Base-by-base conservation (phyloP, 208 protist genomes). In the Acanthamoeba lenticulata region DNA sequence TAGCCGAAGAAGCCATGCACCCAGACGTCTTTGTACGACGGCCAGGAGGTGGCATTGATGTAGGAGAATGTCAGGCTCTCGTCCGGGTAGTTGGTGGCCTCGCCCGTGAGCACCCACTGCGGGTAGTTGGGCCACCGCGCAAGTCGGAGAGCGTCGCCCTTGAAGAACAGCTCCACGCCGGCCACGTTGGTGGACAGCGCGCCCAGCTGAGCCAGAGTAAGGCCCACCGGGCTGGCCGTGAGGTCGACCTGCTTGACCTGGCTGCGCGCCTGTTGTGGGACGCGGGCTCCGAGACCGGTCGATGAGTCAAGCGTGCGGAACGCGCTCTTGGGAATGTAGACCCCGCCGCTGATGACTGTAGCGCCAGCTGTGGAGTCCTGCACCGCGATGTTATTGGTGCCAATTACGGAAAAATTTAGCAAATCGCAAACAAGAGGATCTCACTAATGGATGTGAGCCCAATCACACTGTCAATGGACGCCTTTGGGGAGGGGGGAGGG, bases 161-260 rank as follows among this genome's bases (percentile, higher is more conserved):
- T 88, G 77, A 88, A 88, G 77, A 88, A 88, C 4, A 88, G 77
- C 77, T 88, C 77, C 77, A 52, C 52, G 47, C 44, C 77, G 44
- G 47, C 40, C 24, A 24, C 5, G 77, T 9, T 88, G 2, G 77
- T 21, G 11, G 77, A 32, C 24, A 47, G 4, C 47, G 36, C 21
- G 42, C 77, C 77, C 27, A 88, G 7, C 2, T 60, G 77, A 36
- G 44, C 44, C 0, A 3, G 5, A 17, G 77, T 57, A 13, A n/a
- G 34, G 40, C 44, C 44, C 47, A 32, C 15, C 65, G 15, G 34
- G 77, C 69, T 9, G 17, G 24, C 32, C 24, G 77, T 42, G 21
- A 88, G 77, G 42, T 88, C 29, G 40, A 57, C 77, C 47, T 88
- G 77, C 34, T 55, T 44, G 27, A 88, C 77, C n/a, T 52, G 11